Base-by-base conservation (phyloP, 2,329 filamentous ascomycete genomes). In the Venturiaceae sp. region DNA sequence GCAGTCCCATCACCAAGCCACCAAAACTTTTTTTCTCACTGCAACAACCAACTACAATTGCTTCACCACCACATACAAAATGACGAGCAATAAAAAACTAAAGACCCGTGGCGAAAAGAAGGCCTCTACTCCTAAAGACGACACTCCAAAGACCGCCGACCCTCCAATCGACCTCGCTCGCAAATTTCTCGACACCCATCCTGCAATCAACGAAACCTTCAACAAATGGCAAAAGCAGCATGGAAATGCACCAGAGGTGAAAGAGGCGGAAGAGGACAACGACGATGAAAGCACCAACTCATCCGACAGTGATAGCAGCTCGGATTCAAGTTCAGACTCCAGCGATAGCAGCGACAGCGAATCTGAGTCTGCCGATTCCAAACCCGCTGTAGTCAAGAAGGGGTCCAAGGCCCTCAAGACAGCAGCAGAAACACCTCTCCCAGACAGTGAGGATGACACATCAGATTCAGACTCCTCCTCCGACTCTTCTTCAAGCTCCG, bases 141-240 rank as follows among this genome's bases (percentile, higher is more conserved):
- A 32, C 32, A 2, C 9, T 19, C 13, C 21, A 34, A 32, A n/a
- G 32, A 33, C 9, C 19, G 34, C 37, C 39, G 19, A 19, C 50
- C n/a, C 44, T 19, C 28, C 26, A 2, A 60, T 73, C 57, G 66
- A 66, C 54, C 67, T 72, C 32, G 66, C 74, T 8, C 62, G 66
- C 61, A 53, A 61, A 34, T 74, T 73, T 62, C 64, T 73, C 54
- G 60, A 63, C 26, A 65, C 69, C 26, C 21, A 62, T 41, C 67
- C 68, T 16, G 52, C 39, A n/a, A 57, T 70, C 53, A 62, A 59
- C 9, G 60, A 62, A 13, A 58, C 69, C 30, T 66, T 67, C 61
- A 53, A 62, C 5, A 60, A 69, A 33, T 73, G 70, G 71, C 32
- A 61, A 11, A 62, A 59, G 32, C 32, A 56, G 44, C 47, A 36